phyloP scores from a whole-genome alignment of 495 filamentous ascomycete genomes.

The Corynascus novoguineensis region DNA sequence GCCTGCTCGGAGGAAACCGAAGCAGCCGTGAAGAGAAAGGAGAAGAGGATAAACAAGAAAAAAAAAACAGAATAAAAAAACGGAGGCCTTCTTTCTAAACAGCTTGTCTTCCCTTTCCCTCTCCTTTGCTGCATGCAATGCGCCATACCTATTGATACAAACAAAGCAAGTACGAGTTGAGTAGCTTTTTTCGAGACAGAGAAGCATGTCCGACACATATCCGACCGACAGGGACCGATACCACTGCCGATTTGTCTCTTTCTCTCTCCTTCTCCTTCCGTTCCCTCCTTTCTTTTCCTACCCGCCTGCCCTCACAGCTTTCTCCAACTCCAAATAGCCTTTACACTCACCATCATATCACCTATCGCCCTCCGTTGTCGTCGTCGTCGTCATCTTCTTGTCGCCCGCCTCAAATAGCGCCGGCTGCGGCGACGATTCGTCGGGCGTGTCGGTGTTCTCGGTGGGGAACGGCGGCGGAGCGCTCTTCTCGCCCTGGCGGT shows the following conservation, averaged over 20 bases:
- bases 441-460: slow-evolving; percentile 38
- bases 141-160: slow-evolving; percentile 11
- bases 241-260: neutral
- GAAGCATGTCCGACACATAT: neutral
- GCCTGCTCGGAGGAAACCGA: neutral
- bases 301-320: too few species aligned
- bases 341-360: too few species aligned
- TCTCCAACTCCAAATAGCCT: too few species aligned
- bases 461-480: slow-evolving; percentile 54
- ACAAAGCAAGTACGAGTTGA: slow-evolving; percentile 12
- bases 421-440: slow-evolving; percentile 21
- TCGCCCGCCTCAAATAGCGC: slow-evolving; percentile 24
- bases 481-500: slow-evolving; percentile 29
- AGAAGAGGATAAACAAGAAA: neutral
- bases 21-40: neutral
- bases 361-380: slow-evolving; percentile 5
- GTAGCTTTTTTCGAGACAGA: neutral
- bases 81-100: neutral
- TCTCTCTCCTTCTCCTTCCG: neutral
- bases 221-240: neutral
- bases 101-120: slow-evolving; percentile 1
- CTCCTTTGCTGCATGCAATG: slow-evolving; percentile 1
- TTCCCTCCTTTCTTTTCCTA: neutral
- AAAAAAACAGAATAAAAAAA: neutral
- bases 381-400: slow-evolving; percentile 2